phyloP scores from a whole-genome alignment of 2,329 filamentous ascomycete genomes.

The Endoconidiophora polonica region DNA sequence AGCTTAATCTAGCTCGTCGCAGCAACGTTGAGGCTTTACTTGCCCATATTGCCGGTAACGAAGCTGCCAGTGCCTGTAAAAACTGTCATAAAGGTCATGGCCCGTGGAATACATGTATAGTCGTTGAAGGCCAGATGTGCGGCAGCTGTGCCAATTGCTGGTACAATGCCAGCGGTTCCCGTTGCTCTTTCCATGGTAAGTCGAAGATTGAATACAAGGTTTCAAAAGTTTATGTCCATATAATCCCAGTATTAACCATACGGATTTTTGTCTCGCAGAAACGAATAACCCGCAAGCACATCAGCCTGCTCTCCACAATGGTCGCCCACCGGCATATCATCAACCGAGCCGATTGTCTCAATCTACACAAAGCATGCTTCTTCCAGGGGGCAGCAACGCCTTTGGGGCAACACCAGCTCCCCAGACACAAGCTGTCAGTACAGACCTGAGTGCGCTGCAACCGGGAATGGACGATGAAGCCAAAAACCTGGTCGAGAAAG shows the following conservation, averaged over 20 bases:
- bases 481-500: constrained; percentile 27
- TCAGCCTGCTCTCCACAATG: constrained; percentile 16
- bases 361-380: constrained; percentile 7
- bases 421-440: not conserved
- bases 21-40: constrained; percentile 45
- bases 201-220: constrained; percentile 1
- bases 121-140: constrained; percentile 43
- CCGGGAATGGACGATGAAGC: constrained; percentile 22
- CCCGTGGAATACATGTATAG: constrained; percentile 40
- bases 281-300: constrained; percentile 27
- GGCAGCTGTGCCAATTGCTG: constrained; percentile 47
- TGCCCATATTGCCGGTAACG: constrained; percentile 37
- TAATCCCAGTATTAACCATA: not conserved
- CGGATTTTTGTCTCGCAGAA: constrained; percentile 19
- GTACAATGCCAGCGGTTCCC: constrained; percentile 43
- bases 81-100: constrained; percentile 45
- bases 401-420: not conserved
- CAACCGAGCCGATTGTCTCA: constrained; percentile 14
- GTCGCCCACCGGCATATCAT: constrained; percentile 6
- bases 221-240: not conserved
- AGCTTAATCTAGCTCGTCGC: constrained; percentile 37
- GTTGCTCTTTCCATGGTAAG: constrained; percentile 44
- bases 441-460: not conserved
- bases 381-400: not conserved
- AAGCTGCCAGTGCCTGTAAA: constrained; percentile 34